Percentiles rank a stretch among this genome's conserved stretches.
These are phyloP conservation scores for Pyrus betulifolia DNA, from an alignment of 306 rosid genomes.

Conservation along the genomic window DNA sequence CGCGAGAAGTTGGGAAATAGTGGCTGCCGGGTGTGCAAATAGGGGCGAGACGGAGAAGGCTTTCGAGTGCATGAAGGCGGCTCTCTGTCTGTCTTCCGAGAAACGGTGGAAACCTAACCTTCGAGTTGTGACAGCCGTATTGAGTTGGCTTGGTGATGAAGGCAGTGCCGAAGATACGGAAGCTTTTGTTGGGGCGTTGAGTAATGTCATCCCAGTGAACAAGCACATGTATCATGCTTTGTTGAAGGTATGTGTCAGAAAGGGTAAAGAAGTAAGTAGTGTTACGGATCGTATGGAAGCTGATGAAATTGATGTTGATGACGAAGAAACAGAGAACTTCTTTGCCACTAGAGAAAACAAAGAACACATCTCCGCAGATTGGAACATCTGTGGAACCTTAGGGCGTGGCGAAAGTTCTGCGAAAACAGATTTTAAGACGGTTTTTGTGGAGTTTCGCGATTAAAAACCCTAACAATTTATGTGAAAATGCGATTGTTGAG, in stretches of 20 bases:
- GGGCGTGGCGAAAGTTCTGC: no score
- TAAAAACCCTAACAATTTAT: no score
- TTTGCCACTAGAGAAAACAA: constrained; percentile 18
- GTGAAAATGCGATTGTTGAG: no score
- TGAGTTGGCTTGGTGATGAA: constrained; percentile 61
- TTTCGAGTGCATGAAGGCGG: constrained; percentile 44
- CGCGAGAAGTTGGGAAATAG: constrained; percentile 49
- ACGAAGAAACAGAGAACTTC: constrained; percentile 33
- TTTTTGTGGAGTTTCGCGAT: no score
- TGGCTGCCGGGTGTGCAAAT: constrained; percentile 45
- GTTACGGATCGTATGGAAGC: constrained; percentile 46
- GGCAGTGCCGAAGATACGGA: constrained; percentile 50
- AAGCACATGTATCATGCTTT: constrained; percentile 47
- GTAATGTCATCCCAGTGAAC: constrained; percentile 26
- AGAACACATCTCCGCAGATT: neutral
- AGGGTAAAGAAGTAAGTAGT: constrained; percentile 38
- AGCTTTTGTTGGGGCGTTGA: constrained; percentile 42
- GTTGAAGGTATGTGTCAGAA: constrained; percentile 44
- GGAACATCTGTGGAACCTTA: no score
- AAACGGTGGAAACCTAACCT: constrained; percentile 55
- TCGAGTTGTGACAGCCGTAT: constrained; percentile 19
- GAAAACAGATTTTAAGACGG: no score
- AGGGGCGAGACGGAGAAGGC: constrained; percentile 55
- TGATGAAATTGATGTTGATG: constrained; percentile 41
- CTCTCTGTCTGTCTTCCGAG: constrained; percentile 27